Evolutionary conservation across 2,329 filamentous ascomycete species (phyloP), one percentile per base, ranked within the genome.

Genomic region (Colletotrichum simmondsii): DNA sequence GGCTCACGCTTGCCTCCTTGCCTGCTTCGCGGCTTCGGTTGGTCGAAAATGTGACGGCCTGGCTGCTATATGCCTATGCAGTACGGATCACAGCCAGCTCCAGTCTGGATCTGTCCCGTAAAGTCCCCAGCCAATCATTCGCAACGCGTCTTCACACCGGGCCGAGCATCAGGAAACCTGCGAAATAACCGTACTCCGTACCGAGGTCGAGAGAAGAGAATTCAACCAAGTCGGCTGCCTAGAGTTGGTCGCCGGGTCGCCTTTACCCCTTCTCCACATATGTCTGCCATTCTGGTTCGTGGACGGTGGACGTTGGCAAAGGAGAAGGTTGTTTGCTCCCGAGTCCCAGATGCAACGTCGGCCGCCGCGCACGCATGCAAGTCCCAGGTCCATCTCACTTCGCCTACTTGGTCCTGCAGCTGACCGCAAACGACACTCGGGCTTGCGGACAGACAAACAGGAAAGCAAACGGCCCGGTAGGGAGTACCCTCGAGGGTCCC

Each of bases 261-360:
- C 8, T 7, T 46, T 26, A 37, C 42, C 52, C 28, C 12, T 32
- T 52, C 61, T 49, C 53, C 28, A 70, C 37, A 19, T 49, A 16
- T 42, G 42, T 22, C 42, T 49, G 19, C 42, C 42, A 49, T 35
- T 37, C 28, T 30, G 67, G 62, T 56, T 71, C 56, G 37, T 49
- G 37, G 37, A 42, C 37, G 16, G 37, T 42, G 37, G 37, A 37
- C 35, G 35, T 42, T 42, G 63, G 46, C 46, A 71, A 56, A 24
- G 22, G 30, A 67, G 32, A 46, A 32, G 14, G 22, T 61, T 52
- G 64, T 62, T 71, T 71, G 64, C 64, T 68, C 7, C 16, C 37
- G 16, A 42, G 37, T 42, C 16, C 46, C 26, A 71, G 26, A 68
- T 71, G 68, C 57, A 57, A 52, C 49, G 57, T 68, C 57, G 68